These are phyloP conservation scores for Pleurotus djamor DNA, from an alignment of 768 basidiomycete species.

Conservation along the genomic window DNA sequence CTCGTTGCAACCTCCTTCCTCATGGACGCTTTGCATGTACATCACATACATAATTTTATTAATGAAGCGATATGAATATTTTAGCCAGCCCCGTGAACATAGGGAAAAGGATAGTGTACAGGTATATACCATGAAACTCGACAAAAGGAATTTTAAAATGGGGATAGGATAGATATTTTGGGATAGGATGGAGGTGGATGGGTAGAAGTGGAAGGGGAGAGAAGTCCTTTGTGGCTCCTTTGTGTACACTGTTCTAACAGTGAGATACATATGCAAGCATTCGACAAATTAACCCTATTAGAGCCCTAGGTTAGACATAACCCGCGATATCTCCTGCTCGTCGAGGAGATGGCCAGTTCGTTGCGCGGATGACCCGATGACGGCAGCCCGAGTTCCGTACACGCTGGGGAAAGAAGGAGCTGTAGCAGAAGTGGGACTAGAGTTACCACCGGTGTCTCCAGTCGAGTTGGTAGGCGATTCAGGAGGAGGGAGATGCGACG, in stretches of 20 bases:
- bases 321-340: conserved; percentile 73
- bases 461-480: conserved; percentile 82
- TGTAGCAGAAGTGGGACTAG: conserved; percentile 75
- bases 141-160: conserved; percentile 13
- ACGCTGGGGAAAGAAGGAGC: conserved; percentile 86
- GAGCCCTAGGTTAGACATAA: conserved; percentile 74
- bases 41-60: conserved; percentile 41
- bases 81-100: conserved; percentile 45
- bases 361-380: conserved; percentile 42
- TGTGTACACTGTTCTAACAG: conserved; percentile 8
- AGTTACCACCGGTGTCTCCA: conserved; percentile 71
- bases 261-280: neutral
- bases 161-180: conserved; percentile 6
- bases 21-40: neutral
- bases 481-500: conserved; percentile 59
- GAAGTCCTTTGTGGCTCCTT: conserved; percentile 7
- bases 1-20: neutral
- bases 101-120: conserved; percentile 19
- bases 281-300: conserved; percentile 23
- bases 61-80: conserved; percentile 61
- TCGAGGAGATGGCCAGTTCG: conserved; percentile 41
- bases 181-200: conserved; percentile 10
- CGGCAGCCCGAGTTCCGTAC: conserved; percentile 52
- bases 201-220: conserved; percentile 16
- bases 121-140: conserved; percentile 29